These are phyloP conservation scores for Schoenoplectus triqueter DNA, from an alignment of 202 grass and related monocot genomes.

Conservation along the genomic window DNA sequence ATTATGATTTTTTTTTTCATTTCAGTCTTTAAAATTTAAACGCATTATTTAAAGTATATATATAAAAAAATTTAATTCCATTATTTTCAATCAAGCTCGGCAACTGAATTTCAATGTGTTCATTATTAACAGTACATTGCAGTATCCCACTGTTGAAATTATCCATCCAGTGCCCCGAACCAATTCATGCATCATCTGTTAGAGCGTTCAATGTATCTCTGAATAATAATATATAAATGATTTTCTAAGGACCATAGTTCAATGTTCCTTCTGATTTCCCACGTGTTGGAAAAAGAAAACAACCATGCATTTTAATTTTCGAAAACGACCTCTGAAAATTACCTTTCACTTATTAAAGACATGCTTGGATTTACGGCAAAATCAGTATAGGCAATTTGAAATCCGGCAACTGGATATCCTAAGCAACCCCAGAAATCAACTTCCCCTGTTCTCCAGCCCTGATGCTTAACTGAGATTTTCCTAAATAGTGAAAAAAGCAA, in stretches of 20 bases:
- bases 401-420: background rate
- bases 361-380: slow-evolving; percentile 32
- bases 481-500: background rate
- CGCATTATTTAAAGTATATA: background rate
- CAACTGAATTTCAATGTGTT: background rate
- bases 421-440: background rate
- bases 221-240: too few relatives aligned
- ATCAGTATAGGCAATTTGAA: background rate
- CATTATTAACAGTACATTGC: background rate
- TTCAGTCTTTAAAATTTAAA: too few relatives aligned
- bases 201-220: too few relatives aligned
- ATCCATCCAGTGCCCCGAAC: too few relatives aligned
- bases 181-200: background rate
- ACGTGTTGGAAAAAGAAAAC: background rate
- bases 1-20: too few relatives aligned
- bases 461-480: slow-evolving; percentile 22
- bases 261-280: background rate
- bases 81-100: background rate
- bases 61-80: background rate
- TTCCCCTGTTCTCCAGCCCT: background rate
- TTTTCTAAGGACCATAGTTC: too few relatives aligned
- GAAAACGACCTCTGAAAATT: slow-evolving; percentile 20
- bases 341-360: slow-evolving; percentile 33
- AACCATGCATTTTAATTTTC: background rate
- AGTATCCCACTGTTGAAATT: background rate